Evolutionary conservation across 176 grass and related monocot genomes (phyloP).

Genomic region (Alloteropsis semialata): DNA sequence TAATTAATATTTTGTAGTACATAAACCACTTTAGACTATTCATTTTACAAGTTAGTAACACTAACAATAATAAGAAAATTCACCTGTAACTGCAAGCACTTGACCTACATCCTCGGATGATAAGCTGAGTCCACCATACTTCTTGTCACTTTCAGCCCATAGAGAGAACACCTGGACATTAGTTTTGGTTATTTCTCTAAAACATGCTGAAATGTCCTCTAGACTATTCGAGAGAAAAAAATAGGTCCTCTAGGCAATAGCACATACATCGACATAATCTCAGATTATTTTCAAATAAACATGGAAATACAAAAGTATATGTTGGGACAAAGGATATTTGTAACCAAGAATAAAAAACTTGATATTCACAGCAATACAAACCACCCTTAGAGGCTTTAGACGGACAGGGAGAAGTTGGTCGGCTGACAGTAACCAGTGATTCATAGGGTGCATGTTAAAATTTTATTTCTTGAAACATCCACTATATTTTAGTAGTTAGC

Average conservation of each 20-base stretch:
- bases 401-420: background rate
- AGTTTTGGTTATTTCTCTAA: background rate
- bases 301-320: background rate
- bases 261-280: background rate
- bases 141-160: too few relatives aligned
- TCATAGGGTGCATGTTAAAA: background rate
- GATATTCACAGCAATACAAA: slow-evolving; percentile 12
- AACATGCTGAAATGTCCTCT: background rate
- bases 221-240: background rate
- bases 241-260: background rate
- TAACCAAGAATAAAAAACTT: background rate
- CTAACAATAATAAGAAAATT: background rate
- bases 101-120: slow-evolving; percentile 63
- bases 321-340: background rate
- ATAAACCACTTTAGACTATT: background rate
- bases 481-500: background rate
- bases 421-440: background rate
- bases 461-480: background rate
- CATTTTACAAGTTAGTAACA: background rate
- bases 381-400: background rate
- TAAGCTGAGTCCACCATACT: slow-evolving; percentile 76
- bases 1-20: background rate
- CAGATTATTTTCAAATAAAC: background rate
- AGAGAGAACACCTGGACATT: slow-evolving; percentile 53
- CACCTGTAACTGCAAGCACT: slow-evolving; percentile 71